Evolutionary conservation across 805 yeast species (phyloP), one percentile per base, ranked within the genome.

Genomic region (Jamesozyma gamospora): DNA sequence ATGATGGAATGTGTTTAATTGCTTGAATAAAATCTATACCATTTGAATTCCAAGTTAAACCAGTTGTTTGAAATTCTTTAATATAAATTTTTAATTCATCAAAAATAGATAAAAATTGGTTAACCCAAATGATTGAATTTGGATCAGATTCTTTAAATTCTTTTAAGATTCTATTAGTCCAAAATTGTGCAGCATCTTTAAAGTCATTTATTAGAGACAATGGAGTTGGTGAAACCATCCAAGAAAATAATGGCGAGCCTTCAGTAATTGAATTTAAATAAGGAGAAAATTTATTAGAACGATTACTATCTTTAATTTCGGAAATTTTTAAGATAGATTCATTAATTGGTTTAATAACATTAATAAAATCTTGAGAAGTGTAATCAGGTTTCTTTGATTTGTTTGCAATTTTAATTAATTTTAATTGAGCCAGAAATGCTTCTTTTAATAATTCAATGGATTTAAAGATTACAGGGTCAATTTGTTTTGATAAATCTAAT

Each of bases 171-270:
- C 95, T 75, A 64, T 92, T 88, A 10, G 94, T 74, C 87, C 96
- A 92, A 64, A 92, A 92, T 59, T 82, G 90, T 28, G 95, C 83
- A 16, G 94, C 77, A 55, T 92, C 98, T 56, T 81, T 83, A 64
- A 79, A 83, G 48, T 88, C 96, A 3, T 82, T 75, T 41, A 92
- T 72, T 47, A 70, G 74, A 0, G 85, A 75, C 13, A 82, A 75
- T 1, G 96, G 95, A 4, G 85, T 77, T 3, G 71, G 75, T 5
- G 75, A 73, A 15, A 84, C 76, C 45, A 90, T 73, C 99, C 99
- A 92, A 18, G 95, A 94, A 39, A 88, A 68, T 6, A 83, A 85
- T 10, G 95, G 87, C 9, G 82, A 75, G 36, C 95, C 96, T 57
- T 92, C 97, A 19, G 87, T 75, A 32, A 92, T 71, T 2, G 96